Conservation (phyloP, 2,329 filamentous ascomycete genomes). For the Reticulascus tulasneorum region DNA sequence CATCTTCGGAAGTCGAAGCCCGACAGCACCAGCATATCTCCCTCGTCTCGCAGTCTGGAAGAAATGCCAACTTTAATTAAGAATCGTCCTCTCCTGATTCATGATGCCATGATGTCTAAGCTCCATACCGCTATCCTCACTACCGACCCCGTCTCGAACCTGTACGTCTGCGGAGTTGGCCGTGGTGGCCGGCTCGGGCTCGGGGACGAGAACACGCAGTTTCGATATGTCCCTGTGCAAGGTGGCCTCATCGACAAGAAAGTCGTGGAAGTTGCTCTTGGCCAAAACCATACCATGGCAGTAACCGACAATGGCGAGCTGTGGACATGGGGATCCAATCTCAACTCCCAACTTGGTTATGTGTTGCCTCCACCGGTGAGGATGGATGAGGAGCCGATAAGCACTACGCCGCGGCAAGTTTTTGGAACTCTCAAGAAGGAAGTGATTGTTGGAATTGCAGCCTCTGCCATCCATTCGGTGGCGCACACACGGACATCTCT, state of each 20-base stretch:
- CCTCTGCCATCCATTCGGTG: conserved; percentile 87
- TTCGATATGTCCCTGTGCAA: conserved; percentile 79
- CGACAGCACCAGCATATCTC: conserved; percentile 28
- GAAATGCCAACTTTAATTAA: conserved; percentile 71
- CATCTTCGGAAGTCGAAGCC: conserved; percentile 47
- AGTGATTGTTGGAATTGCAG: conserved; percentile 73
- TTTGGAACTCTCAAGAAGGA: conserved; percentile 92
- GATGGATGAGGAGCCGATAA: conserved; percentile 80
- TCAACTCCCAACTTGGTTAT: conserved; percentile 82
- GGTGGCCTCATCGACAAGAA: conserved; percentile 71
- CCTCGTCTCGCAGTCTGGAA: conserved; percentile 20
- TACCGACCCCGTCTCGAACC: conserved; percentile 79
- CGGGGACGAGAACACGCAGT: conserved; percentile 85
- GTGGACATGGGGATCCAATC: conserved; percentile 92
- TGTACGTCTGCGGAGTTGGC: conserved; percentile 90
- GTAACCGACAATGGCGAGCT: conserved; percentile 83
- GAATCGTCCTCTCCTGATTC: conserved; percentile 69
- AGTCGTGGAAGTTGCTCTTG: conserved; percentile 74
- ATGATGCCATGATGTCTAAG: conserved; percentile 85
- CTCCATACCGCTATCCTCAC: conserved; percentile 87
- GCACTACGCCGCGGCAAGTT: conserved; percentile 77
- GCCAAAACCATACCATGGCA: conserved; percentile 87
- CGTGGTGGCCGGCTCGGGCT: conserved; percentile 84
- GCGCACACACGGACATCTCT: conserved; percentile 77
- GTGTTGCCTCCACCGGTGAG: conserved; percentile 61